A percentile compares a stretch with the other conserved stretches of the same genome.
phyloP scores from a whole-genome alignment of 2,329 filamentous ascomycete genomes.

The Calonectria naviculata region DNA sequence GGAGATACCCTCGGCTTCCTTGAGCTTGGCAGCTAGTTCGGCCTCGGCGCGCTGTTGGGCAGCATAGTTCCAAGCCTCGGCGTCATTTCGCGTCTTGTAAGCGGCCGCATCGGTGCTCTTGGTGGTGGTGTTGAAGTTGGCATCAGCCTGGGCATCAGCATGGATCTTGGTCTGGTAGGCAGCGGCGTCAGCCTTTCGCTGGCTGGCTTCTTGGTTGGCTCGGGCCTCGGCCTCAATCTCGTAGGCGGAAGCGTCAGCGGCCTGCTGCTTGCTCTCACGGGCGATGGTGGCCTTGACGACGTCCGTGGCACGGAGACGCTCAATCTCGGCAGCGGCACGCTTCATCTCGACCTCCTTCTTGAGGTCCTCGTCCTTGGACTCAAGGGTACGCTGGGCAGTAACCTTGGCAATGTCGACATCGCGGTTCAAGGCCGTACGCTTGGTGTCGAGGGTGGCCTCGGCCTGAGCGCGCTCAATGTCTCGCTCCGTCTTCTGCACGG shows the following conservation, averaged over 20 bases:
- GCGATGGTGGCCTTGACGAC: slow-evolving; percentile 81
- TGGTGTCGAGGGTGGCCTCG: slow-evolving; percentile 79
- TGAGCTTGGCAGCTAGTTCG: slow-evolving; percentile 68
- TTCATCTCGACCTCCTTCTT: slow-evolving; percentile 82
- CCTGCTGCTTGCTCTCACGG: slow-evolving; percentile 75
- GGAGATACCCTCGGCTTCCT: slow-evolving; percentile 80
- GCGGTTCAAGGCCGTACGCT: slow-evolving; percentile 77
- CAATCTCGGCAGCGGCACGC: slow-evolving; percentile 82
- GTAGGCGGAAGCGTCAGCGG: slow-evolving; percentile 74
- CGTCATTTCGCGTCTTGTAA: slow-evolving; percentile 60
- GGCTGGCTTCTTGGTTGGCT: slow-evolving; percentile 63
- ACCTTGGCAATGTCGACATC: slow-evolving; percentile 83
- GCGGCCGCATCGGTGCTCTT: slow-evolving; percentile 75
- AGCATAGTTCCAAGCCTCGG: slow-evolving; percentile 52
- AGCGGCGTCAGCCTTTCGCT: slow-evolving; percentile 63
- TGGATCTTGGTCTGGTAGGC: slow-evolving; percentile 62
- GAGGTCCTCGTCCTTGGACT: slow-evolving; percentile 82
- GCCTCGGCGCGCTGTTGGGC: slow-evolving; percentile 67
- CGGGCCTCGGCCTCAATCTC: slow-evolving; percentile 71
- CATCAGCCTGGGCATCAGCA: slow-evolving; percentile 64
- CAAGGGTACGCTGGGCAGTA: slow-evolving; percentile 76
- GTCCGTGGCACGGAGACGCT: slow-evolving; percentile 80
- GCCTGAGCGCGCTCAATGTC: slow-evolving; percentile 84
- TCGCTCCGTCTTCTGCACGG: slow-evolving; percentile 85
- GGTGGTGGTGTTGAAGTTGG: slow-evolving; percentile 68